These are phyloP conservation scores for Ceratobasidium sp. DNA, from an alignment of 1,284 basidiomycete species.

Conservation along the genomic window DNA sequence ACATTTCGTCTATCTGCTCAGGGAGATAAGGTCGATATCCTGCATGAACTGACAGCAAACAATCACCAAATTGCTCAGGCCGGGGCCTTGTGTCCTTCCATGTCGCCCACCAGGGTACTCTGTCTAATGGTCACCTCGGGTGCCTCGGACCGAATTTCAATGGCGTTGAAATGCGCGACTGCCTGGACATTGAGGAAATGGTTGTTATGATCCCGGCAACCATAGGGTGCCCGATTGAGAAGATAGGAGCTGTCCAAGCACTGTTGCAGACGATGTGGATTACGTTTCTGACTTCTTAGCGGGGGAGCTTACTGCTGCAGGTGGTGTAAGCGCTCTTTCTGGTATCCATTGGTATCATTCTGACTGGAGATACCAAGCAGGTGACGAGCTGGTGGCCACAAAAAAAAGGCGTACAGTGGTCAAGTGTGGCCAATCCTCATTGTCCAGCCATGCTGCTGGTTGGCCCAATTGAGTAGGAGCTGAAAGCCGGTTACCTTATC, in stretches of 20 bases:
- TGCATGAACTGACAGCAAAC: neutral
- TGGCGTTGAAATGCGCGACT: slow-evolving; percentile 7
- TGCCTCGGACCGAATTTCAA: neutral
- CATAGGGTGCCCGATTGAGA: neutral
- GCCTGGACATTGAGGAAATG: neutral
- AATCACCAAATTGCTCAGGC: neutral
- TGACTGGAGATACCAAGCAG: neutral
- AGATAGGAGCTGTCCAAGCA: neutral
- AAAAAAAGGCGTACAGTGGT: neutral
- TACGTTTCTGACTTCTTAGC: neutral
- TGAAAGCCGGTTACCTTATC: neutral
- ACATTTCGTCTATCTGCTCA: neutral
- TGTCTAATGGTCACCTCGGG: neutral
- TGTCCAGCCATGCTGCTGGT: neutral
- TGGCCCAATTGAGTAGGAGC: neutral
- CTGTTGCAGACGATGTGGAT: neutral
- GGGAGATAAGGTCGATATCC: neutral
- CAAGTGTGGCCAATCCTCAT: neutral
- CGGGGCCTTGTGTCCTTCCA: neutral
- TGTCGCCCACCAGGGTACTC: neutral
- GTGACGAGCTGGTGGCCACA: neutral
- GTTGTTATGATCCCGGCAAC: neutral
- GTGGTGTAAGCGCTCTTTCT: neutral
- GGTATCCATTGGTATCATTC: neutral
- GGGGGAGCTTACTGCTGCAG: neutral